Evolutionary conservation across 2,329 filamentous ascomycete genomes (phyloP), one percentile per base, ranked within the genome.

Genomic region (Fusarium veterinarium): DNA sequence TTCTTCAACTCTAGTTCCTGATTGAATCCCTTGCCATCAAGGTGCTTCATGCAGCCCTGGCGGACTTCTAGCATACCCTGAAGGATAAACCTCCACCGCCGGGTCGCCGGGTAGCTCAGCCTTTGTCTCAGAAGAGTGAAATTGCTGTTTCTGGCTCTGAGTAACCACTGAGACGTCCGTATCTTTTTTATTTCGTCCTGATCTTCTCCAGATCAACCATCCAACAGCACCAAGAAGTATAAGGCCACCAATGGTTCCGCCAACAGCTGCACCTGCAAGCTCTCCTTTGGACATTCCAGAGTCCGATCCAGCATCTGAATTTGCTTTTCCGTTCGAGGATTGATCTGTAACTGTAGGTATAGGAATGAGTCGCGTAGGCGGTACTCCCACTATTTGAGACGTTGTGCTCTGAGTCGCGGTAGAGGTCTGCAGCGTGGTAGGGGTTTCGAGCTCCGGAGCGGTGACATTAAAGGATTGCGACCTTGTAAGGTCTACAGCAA

Each of bases 111-210:
- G 38, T 1, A 56, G 30, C 53, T 56, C 53, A 31, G 53, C 30
- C 12, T 56, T 56, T 8, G 5, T 12, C 14, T 30, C 35, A 4
- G 20, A 40, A 12, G 5, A 28, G 13, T 33, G 6, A 1, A 33
- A 8, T 2, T 25, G 52, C 17, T 5, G 12, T 1, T 20, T 30
- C 0, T 45, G 52, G 3, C 33, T 6, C 13, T 52, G 33, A 25
- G 33, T 16, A 8, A n/a, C 33, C 2, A 20, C 2, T 6, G 33
- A n/a, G 3, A 17, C 6, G 5, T 9, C 19, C 1, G 16, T 8
- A 1, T 48, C 2, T 11, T 1, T n/a, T 40, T 60, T 3, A 0
- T 1, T 14, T 3, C 10, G 19, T 19, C 1, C 37, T 2, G 19
- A 8, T 4, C 5, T 17, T 31, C 23, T 44, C 44, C 44, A 49